Percentiles rank a stretch among this genome's conserved stretches.
Conservation (phyloP, 345 rosid genomes). For the Eucalyptus pauciflora region DNA sequence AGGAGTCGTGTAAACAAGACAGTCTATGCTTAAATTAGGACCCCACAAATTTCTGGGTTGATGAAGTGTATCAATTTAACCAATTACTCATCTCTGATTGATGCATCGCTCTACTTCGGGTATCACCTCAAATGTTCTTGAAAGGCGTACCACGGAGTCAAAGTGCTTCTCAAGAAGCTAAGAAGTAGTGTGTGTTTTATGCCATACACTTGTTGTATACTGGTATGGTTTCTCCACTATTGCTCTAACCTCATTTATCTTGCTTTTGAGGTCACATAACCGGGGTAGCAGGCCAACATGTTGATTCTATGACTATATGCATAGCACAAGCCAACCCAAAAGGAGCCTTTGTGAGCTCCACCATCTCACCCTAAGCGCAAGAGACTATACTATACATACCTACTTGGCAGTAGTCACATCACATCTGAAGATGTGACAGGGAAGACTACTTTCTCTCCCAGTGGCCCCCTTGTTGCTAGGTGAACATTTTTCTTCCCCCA, state of each 20-base stretch:
- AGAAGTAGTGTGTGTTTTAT: not conserved
- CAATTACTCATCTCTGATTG: not conserved
- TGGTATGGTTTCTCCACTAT: too few relatives aligned
- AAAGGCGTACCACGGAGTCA: not conserved
- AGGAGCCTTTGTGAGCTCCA: too few relatives aligned
- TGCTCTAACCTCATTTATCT: too few relatives aligned
- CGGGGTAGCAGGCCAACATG: rapidly evolving
- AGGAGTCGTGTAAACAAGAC: rapidly evolving
- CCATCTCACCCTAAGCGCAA: rapidly evolving
- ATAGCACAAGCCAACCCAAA: rapidly evolving
- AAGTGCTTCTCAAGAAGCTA: not conserved
- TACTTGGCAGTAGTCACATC: too few relatives aligned
- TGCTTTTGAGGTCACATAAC: too few relatives aligned
- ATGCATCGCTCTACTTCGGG: not conserved
- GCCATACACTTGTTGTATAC: not conserved
- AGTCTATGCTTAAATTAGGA: not conserved
- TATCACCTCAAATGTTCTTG: not conserved
- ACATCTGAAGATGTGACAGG: too few relatives aligned
- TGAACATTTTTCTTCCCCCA: too few relatives aligned
- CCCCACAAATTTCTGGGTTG: rapidly evolving
- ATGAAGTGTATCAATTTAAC: not conserved
- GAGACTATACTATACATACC: rapidly evolving
- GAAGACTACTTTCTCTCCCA: too few relatives aligned
- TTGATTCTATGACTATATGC: rapidly evolving
- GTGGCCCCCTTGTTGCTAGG: too few relatives aligned